A percentile compares a stretch with the other conserved stretches of the same genome.
Evolutionary conservation across 768 basidiomycete species (phyloP).

Genomic region (Termitomyces sp.): DNA sequence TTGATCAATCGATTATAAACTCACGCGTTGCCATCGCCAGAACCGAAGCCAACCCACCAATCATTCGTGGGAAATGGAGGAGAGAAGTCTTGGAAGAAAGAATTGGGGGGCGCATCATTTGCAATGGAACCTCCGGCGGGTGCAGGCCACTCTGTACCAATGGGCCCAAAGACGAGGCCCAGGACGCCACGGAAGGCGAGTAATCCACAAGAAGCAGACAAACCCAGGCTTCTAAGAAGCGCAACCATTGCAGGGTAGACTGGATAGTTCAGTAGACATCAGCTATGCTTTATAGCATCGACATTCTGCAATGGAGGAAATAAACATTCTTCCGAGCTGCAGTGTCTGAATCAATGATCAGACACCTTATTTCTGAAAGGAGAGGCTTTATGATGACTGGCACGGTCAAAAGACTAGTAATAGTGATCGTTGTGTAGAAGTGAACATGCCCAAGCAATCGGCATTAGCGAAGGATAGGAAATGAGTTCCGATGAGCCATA

Average conservation of each 20-base stretch:
- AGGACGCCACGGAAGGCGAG: constrained; percentile 1
- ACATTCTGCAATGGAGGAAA: not conserved
- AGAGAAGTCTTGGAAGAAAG: constrained; percentile 27
- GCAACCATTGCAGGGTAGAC: constrained; percentile 9
- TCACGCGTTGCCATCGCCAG: constrained; percentile 19
- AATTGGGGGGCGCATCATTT: constrained; percentile 22
- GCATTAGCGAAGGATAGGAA: not conserved
- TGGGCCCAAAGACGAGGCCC: constrained; percentile 19
- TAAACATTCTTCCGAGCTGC: constrained; percentile 1
- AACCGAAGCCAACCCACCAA: constrained; percentile 30
- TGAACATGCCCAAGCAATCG: not conserved
- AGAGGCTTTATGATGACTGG: not conserved
- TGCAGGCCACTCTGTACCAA: constrained; percentile 18
- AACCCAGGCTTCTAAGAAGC: constrained; percentile 1
- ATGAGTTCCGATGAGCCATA: not conserved
- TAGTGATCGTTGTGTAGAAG: not conserved
- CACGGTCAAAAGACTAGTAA: not conserved
- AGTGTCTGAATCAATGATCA: not conserved
- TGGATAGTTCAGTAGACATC: not conserved
- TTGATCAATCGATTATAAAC: not conserved
- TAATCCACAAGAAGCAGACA: constrained; percentile 6
- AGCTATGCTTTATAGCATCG: constrained; percentile 10
- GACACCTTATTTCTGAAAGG: not conserved
- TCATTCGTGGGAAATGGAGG: constrained; percentile 29
- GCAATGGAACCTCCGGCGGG: constrained; percentile 21